Conservation (phyloP, 108 stramenopile species). For the Cyclotella choctawhatcheeana region DNA sequence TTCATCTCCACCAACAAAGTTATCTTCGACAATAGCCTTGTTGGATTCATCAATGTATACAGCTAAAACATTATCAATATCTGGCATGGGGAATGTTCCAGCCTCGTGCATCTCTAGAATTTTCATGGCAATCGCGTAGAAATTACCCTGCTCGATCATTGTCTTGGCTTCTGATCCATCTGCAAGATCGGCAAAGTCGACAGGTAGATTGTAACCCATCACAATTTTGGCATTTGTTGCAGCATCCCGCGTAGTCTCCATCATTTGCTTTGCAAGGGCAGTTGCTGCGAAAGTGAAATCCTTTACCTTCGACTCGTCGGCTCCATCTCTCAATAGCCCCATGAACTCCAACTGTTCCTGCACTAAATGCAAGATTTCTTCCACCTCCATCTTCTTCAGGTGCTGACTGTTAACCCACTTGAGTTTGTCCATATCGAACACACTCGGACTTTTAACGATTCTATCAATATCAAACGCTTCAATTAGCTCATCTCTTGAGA, state of each 20-base stretch:
- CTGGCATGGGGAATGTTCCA: constrained; percentile 69
- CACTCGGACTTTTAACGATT: constrained; percentile 93
- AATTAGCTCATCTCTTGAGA: constrained; percentile 93
- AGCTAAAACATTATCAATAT: constrained; percentile 55
- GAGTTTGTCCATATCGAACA: constrained; percentile 97
- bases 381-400: constrained; percentile 73
- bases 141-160: constrained; percentile 85
- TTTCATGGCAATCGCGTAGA: constrained; percentile 64
- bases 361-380: constrained; percentile 69
- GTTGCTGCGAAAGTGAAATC: constrained; percentile 82
- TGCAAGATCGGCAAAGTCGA: constrained; percentile 62
- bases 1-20: constrained; percentile 65
- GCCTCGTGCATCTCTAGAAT: constrained; percentile 61
- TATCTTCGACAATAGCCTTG: constrained; percentile 76
- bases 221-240: constrained; percentile 81
- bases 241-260: constrained; percentile 93
- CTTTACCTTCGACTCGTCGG: constrained; percentile 33
- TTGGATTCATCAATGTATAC: constrained; percentile 77
- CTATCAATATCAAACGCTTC: constrained; percentile 92
- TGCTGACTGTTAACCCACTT: constrained; percentile 97
- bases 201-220: constrained; percentile 79
- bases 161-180: constrained; percentile 73
- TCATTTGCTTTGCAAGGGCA: constrained; percentile 85
- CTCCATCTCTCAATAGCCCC: constrained; percentile 63
- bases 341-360: constrained; percentile 73